Percentiles rank a stretch among this genome's conserved stretches.
Conservation (phyloP, 495 filamentous ascomycete genomes). For the Penicillium pulvis region DNA sequence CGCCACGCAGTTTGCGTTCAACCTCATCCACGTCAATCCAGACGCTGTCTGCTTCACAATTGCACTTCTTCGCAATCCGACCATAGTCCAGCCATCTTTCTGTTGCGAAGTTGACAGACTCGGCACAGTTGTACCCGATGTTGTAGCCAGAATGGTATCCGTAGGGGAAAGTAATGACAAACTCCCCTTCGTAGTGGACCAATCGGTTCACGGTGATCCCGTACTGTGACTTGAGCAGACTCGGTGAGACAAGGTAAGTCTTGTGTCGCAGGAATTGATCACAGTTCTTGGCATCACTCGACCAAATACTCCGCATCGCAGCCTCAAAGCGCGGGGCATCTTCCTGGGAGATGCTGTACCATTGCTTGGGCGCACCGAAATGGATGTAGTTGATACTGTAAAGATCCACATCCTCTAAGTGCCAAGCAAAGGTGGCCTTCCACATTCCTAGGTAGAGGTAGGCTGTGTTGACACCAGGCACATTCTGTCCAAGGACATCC, state of each 20-base stretch:
- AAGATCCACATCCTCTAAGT: constrained; percentile 96
- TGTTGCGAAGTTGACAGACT: constrained; percentile 97
- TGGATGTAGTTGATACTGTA: constrained; percentile 99
- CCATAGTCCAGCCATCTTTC: constrained; percentile 93
- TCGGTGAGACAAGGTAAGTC: constrained; percentile 94
- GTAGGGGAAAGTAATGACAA: constrained; percentile 97
- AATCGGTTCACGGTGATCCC: constrained; percentile 94
- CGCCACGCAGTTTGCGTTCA: constrained; percentile 89
- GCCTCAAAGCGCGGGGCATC: constrained; percentile 93
- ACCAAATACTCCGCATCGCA: constrained; percentile 95
- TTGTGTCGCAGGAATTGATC: constrained; percentile 97
- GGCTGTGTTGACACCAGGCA: constrained; percentile 97
- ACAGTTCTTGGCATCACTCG: constrained; percentile 94
- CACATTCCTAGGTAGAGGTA: constrained; percentile 99
- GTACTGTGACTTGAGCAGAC: constrained; percentile 79
- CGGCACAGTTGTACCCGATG: constrained; percentile 96
- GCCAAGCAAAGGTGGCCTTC: constrained; percentile 99
- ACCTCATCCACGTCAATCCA: constrained; percentile 97
- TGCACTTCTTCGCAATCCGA: constrained; percentile 95
- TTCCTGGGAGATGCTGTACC: constrained; percentile 98
- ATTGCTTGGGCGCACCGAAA: constrained; percentile 97
- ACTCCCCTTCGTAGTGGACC: constrained; percentile 96
- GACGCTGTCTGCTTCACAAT: constrained; percentile 94
- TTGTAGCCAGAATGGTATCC: constrained; percentile 99
- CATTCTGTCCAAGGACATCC: constrained; percentile 91